Percentiles rank a stretch among this genome's conserved stretches.
Evolutionary conservation across 1,284 basidiomycete genomes (phyloP).

Genomic region (Tilletia caries): DNA sequence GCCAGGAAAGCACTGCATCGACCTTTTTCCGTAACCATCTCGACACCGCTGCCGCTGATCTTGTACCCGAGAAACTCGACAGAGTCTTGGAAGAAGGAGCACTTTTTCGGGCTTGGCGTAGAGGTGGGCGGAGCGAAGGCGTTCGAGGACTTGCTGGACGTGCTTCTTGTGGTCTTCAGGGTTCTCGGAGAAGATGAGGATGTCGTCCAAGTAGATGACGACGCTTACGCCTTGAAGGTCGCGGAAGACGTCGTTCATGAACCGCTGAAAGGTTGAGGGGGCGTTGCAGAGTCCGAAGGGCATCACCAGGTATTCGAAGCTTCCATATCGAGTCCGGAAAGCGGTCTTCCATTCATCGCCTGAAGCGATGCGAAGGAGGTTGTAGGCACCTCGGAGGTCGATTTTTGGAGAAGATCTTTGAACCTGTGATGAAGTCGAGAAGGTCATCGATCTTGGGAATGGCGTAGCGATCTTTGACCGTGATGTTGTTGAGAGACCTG

Average conservation of each 20-base stretch:
- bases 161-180: conserved; percentile 16
- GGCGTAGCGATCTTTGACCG: conserved; percentile 54
- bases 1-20: conserved; percentile 55
- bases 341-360: conserved; percentile 55
- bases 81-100: conserved; percentile 18
- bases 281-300: conserved; percentile 23
- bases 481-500: conserved; percentile 56
- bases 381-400: conserved; percentile 53
- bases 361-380: conserved; percentile 52
- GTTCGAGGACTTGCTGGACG: conserved; percentile 14
- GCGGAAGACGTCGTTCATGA: conserved; percentile 21
- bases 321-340: conserved; percentile 14
- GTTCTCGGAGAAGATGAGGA: conserved; percentile 55
- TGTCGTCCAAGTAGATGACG: conserved; percentile 53
- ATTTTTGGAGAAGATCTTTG: conserved; percentile 54
- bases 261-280: conserved; percentile 18
- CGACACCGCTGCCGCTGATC: conserved; percentile 49
- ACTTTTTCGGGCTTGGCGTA: conserved; percentile 16
- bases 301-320: conserved; percentile 22
- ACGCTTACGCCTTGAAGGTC: conserved; percentile 44
- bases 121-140: not conserved
- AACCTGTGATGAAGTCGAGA: conserved; percentile 48
- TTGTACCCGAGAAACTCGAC: conserved; percentile 58
- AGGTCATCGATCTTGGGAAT: conserved; percentile 56
- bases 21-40: conserved; percentile 58